Conservation (phyloP, 2,329 filamentous ascomycete genomes). For the Hymenoscyphus occultus region DNA sequence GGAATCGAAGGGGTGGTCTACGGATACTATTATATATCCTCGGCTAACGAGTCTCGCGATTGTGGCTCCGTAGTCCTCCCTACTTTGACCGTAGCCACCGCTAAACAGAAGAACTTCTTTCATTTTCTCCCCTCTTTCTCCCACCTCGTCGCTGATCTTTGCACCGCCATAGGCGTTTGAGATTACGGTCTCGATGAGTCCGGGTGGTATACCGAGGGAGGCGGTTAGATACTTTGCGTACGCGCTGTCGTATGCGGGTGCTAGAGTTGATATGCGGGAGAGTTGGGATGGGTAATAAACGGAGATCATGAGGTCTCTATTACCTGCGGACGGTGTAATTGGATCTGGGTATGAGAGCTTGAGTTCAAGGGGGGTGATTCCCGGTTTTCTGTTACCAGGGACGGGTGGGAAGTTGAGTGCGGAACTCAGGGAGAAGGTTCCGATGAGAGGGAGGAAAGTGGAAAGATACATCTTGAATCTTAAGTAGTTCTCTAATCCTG, state of each 20-base stretch:
- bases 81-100: slow-evolving; percentile 28
- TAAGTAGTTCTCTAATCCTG: background rate
- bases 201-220: slow-evolving; percentile 28
- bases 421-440: background rate
- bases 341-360: slow-evolving; percentile 29
- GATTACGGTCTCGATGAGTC: slow-evolving; percentile 28
- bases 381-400: slow-evolving; percentile 20
- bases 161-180: slow-evolving; percentile 20
- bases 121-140: slow-evolving; percentile 18
- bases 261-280: slow-evolving; percentile 11
- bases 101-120: slow-evolving; percentile 34
- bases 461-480: slow-evolving; percentile 3
- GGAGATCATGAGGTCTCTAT: slow-evolving; percentile 32
- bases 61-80: slow-evolving; percentile 28
- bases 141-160: slow-evolving; percentile 12
- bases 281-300: slow-evolving; percentile 29
- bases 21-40: slow-evolving; percentile 34
- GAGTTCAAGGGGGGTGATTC: slow-evolving; percentile 20
- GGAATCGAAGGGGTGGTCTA: slow-evolving; percentile 37
- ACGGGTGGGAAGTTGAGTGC: slow-evolving; percentile 20
- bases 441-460: background rate
- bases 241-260: slow-evolving; percentile 31
- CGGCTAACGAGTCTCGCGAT: slow-evolving; percentile 3
- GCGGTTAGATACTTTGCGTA: slow-evolving; percentile 29
- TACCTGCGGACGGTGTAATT: slow-evolving; percentile 21